A percentile compares a stretch with the other conserved stretches of the same genome.
Conservation (phyloP, 2,329 filamentous ascomycete genomes). For the Diaporthe batatas region DNA sequence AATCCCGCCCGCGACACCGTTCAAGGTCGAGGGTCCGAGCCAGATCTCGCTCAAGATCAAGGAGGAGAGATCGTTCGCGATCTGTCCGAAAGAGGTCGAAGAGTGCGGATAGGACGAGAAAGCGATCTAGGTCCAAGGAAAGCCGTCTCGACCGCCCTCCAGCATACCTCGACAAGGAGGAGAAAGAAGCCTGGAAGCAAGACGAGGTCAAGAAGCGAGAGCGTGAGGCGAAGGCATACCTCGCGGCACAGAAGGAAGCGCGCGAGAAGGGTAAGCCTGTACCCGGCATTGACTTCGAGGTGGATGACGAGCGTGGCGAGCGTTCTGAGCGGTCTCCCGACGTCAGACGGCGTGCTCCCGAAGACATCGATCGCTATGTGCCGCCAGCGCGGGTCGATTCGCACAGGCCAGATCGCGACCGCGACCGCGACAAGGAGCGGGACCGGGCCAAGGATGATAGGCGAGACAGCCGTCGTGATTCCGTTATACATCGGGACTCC, state of each 20-base stretch:
- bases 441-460: constrained; percentile 33
- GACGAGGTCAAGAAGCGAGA: constrained; percentile 73
- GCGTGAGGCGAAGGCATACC: constrained; percentile 74
- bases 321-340: constrained; percentile 54
- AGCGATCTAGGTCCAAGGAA: constrained; percentile 59
- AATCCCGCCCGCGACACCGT: constrained; percentile 26
- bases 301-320: constrained; percentile 54
- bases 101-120: constrained; percentile 53
- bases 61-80: constrained; percentile 39
- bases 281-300: constrained; percentile 69
- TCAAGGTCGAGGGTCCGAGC: constrained; percentile 37
- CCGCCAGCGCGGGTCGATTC: constrained; percentile 49
- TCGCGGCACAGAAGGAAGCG: constrained; percentile 72
- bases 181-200: constrained; percentile 69
- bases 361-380: constrained; percentile 63
- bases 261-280: constrained; percentile 70
- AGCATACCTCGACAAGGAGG: constrained; percentile 60
- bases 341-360: constrained; percentile 53
- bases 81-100: constrained; percentile 42
- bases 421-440: constrained; percentile 46
- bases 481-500: constrained; percentile 35
- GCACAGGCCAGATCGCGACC: constrained; percentile 42
- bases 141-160: constrained; percentile 44
- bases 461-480: constrained; percentile 28
- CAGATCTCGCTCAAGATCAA: constrained; percentile 37